Evolutionary conservation across 352 stramenopile genomes (phyloP).

Genomic region (Phytophthora citricola): DNA sequence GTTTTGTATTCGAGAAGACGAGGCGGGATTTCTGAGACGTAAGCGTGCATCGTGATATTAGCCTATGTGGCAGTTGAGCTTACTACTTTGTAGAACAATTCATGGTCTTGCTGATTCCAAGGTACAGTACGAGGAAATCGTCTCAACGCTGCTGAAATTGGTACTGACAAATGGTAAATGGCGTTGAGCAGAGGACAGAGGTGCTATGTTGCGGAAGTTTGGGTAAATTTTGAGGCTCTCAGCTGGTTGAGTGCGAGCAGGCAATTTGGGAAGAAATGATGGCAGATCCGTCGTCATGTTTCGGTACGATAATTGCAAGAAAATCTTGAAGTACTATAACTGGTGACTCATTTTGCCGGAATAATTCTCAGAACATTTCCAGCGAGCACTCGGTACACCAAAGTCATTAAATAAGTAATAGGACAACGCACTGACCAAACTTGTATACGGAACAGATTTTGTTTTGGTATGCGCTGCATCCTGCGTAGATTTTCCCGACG

Average conservation of each 20-base stretch:
- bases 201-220: constrained; percentile 13
- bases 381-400: constrained; percentile 65
- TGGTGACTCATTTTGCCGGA: constrained; percentile 7
- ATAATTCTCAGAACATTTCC: constrained; percentile 63
- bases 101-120: constrained; percentile 68
- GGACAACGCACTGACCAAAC: constrained; percentile 6
- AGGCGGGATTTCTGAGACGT: constrained; percentile 76
- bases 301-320: constrained; percentile 46
- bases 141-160: neutral
- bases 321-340: no score
- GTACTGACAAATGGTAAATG: constrained; percentile 7
- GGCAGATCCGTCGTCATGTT: constrained; percentile 80
- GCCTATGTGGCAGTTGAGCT: neutral
- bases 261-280: constrained; percentile 92
- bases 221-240: neutral
- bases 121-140: constrained; percentile 28
- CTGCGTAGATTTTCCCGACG: no score
- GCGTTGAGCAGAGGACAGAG: constrained; percentile 33
- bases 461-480: constrained; percentile 58
- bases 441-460: constrained; percentile 71
- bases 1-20: constrained; percentile 29
- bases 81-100: constrained; percentile 56
- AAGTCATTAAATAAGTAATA: no score
- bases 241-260: constrained; percentile 33
- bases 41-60: constrained; percentile 11